phyloP scores from a whole-genome alignment of 78 protist species.

The Pigoraptor vietnamica region DNA sequence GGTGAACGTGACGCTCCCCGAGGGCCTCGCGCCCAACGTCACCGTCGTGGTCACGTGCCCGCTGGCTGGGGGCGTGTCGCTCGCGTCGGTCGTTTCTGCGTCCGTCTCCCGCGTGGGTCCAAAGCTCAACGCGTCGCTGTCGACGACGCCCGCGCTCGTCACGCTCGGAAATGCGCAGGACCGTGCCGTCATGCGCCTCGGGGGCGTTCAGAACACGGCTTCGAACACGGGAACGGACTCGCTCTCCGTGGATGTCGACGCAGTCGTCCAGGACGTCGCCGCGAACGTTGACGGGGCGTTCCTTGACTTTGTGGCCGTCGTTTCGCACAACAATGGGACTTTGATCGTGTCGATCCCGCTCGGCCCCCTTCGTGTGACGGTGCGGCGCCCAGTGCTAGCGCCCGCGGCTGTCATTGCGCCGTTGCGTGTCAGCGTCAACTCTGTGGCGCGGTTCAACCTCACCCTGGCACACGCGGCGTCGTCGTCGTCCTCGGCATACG shows the following conservation, averaged over 20 bases:
- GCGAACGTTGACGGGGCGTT: background rate
- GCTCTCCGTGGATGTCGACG: background rate
- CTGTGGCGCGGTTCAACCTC: background rate
- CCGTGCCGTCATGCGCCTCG: background rate
- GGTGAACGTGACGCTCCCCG: background rate
- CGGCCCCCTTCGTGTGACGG: background rate
- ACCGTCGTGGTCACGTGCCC: background rate
- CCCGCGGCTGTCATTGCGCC: background rate
- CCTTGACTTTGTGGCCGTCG: background rate
- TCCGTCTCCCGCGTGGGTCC: background rate
- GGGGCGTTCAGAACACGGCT: background rate
- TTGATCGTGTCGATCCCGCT: background rate
- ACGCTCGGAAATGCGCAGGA: background rate
- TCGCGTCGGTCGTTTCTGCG: background rate
- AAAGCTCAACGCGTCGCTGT: background rate
- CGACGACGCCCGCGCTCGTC: background rate
- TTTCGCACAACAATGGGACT: background rate
- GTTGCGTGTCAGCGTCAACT: background rate
- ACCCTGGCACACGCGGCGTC: background rate
- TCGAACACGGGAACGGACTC: background rate
- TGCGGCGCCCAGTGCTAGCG: background rate
- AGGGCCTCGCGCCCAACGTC: background rate
- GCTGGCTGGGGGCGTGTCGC: background rate
- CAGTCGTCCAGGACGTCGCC: background rate
- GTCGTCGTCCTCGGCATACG: background rate